Conservation (phyloP, 805 yeast genomes). For the Candida golubevii region DNA sequence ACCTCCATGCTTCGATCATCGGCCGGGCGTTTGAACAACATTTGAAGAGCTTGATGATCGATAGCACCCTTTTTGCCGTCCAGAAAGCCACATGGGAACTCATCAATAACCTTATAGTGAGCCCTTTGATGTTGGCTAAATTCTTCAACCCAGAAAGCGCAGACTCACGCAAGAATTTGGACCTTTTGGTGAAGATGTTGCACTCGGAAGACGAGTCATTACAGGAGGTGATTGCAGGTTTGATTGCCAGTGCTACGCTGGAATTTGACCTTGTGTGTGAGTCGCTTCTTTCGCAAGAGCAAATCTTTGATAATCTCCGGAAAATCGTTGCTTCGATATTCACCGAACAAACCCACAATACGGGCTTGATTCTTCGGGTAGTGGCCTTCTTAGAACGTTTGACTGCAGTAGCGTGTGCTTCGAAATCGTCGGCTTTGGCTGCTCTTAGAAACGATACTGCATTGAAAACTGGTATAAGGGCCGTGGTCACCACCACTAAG, state of each 20-base stretch:
- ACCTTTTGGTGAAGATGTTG: slow-evolving; percentile 29
- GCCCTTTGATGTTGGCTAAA: slow-evolving; percentile 42
- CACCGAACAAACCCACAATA: slow-evolving; percentile 19
- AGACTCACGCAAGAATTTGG: slow-evolving; percentile 32
- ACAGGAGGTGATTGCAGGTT: slow-evolving; percentile 28
- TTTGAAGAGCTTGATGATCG: slow-evolving; percentile 39
- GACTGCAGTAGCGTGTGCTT: not conserved
- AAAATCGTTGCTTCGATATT: slow-evolving; percentile 22
- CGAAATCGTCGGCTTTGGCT: not conserved
- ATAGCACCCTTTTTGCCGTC: slow-evolving; percentile 36
- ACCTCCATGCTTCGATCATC: slow-evolving; percentile 33
- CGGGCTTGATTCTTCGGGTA: slow-evolving; percentile 28
- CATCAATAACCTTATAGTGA: slow-evolving; percentile 52
- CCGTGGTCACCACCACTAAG: slow-evolving; percentile 1
- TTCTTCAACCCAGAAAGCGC: slow-evolving; percentile 52
- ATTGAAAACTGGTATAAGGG: slow-evolving; percentile 5
- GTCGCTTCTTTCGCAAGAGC: slow-evolving; percentile 18
- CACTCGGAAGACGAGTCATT: slow-evolving; percentile 29
- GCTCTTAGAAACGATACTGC: not conserved
- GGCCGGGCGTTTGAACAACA: slow-evolving; percentile 46
- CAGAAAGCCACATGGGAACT: slow-evolving; percentile 63
- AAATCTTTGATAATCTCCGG: slow-evolving; percentile 16
- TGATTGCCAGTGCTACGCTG: slow-evolving; percentile 38
- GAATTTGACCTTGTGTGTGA: slow-evolving; percentile 34
- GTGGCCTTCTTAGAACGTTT: slow-evolving; percentile 12